phyloP scores from a whole-genome alignment of 129 eudicot species.

The Saussurea involucrata region DNA sequence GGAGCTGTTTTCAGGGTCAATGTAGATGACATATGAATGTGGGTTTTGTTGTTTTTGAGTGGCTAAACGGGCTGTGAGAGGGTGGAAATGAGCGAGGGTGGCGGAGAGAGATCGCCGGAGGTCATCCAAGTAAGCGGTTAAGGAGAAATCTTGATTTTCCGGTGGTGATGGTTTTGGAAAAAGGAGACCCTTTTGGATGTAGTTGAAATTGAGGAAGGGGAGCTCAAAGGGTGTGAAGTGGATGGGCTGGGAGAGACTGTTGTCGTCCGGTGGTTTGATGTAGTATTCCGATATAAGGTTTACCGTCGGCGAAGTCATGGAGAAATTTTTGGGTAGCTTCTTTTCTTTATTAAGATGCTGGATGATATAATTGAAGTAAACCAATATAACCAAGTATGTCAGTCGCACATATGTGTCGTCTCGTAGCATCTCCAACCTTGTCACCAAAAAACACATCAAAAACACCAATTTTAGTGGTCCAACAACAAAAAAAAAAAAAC shows the following conservation, averaged over 20 bases:
- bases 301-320: conserved; percentile 11
- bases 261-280: conserved; percentile 29
- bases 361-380: too few relatives aligned
- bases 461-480: too few relatives aligned
- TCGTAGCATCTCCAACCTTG: too few relatives aligned
- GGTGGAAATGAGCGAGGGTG: conserved; percentile 46
- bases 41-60: conserved; percentile 35
- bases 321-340: neutral
- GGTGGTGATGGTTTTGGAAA: conserved; percentile 26
- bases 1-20: conserved; percentile 34
- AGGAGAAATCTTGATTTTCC: conserved; percentile 20
- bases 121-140: conserved; percentile 18
- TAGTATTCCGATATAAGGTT: conserved; percentile 38
- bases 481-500: too few relatives aligned
- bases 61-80: conserved; percentile 44
- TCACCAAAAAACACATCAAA: too few relatives aligned
- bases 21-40: conserved; percentile 23
- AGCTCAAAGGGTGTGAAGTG: conserved; percentile 42
- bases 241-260: conserved; percentile 15
- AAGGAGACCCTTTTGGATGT: conserved; percentile 56
- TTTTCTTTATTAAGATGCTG: too few relatives aligned
- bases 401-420: too few relatives aligned
- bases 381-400: too few relatives aligned
- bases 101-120: conserved; percentile 40
- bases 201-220: conserved; percentile 21